Conservation (phyloP, 2,329 filamentous ascomycete genomes). For the Coniochaeta hoffmannii region DNA sequence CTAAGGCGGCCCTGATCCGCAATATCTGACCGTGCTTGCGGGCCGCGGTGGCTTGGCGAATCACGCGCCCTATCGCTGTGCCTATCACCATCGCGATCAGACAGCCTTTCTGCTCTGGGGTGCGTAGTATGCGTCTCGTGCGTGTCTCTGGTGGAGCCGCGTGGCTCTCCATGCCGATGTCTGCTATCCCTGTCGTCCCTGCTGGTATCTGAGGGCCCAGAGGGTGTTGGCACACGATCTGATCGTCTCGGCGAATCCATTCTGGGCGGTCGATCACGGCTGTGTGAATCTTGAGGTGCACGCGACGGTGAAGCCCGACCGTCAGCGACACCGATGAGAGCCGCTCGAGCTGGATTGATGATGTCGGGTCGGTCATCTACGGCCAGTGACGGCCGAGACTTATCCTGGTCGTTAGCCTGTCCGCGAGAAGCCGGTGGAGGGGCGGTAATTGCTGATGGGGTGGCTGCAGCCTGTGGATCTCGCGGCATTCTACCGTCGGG, state of each 20-base stretch:
- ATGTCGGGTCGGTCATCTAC: constrained; percentile 29
- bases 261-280: constrained; percentile 32
- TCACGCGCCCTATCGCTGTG: constrained; percentile 9
- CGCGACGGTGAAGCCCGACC: constrained; percentile 25
- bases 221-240: neutral
- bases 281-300: constrained; percentile 31
- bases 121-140: constrained; percentile 16
- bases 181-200: constrained; percentile 42
- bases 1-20: constrained; percentile 40
- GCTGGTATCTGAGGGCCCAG: constrained; percentile 26
- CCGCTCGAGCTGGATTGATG: constrained; percentile 15
- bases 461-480: constrained; percentile 12
- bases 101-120: constrained; percentile 23
- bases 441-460: constrained; percentile 22
- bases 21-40: constrained; percentile 24
- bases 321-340: neutral
- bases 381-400: constrained; percentile 39
- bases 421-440: constrained; percentile 26
- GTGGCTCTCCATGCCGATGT: constrained; percentile 29
- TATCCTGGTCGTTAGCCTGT: constrained; percentile 47
- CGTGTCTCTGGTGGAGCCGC: constrained; percentile 20
- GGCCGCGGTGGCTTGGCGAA: constrained; percentile 24
- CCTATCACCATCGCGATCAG: constrained; percentile 30
- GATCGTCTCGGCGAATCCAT: constrained; percentile 41
- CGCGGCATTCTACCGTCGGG: constrained; percentile 16